These are phyloP conservation scores for Lasiosphaeria ovina DNA, from an alignment of 495 filamentous ascomycete genomes.

Conservation along the genomic window DNA sequence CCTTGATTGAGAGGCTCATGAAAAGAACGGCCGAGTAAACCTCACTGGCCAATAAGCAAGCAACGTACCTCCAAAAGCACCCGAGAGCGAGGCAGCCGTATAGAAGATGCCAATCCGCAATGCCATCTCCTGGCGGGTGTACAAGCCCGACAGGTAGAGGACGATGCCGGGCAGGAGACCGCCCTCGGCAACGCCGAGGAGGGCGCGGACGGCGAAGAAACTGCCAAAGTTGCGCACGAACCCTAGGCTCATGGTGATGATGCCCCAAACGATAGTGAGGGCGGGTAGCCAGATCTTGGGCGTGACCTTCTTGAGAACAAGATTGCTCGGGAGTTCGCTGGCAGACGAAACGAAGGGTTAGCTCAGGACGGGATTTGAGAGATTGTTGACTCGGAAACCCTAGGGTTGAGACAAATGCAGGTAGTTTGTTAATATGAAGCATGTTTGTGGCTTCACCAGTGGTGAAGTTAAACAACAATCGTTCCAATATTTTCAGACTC, in stretches of 20 bases:
- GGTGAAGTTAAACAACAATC: no score
- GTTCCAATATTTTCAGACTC: no score
- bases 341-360: constrained; percentile 3
- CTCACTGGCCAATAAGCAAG: background rate
- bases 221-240: constrained; percentile 70
- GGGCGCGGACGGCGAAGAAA: constrained; percentile 72
- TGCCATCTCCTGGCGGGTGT: constrained; percentile 48
- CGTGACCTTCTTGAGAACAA: constrained; percentile 72
- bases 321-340: constrained; percentile 78
- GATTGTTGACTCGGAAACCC: no score
- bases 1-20: background rate
- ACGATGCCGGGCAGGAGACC: constrained; percentile 52
- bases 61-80: constrained; percentile 51
- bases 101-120: constrained; percentile 55
- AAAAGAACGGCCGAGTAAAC: constrained; percentile 4
- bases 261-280: constrained; percentile 56
- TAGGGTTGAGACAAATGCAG: no score
- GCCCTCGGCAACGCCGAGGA: constrained; percentile 63
- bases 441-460: no score
- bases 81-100: constrained; percentile 53
- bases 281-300: constrained; percentile 61
- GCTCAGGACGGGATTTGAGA: background rate
- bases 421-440: no score
- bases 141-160: constrained; percentile 49
- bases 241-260: constrained; percentile 65